Evolutionary conservation across 345 rosid genomes (phyloP), one percentile per base, ranked within the genome.

Genomic region (Citrus medica): DNA sequence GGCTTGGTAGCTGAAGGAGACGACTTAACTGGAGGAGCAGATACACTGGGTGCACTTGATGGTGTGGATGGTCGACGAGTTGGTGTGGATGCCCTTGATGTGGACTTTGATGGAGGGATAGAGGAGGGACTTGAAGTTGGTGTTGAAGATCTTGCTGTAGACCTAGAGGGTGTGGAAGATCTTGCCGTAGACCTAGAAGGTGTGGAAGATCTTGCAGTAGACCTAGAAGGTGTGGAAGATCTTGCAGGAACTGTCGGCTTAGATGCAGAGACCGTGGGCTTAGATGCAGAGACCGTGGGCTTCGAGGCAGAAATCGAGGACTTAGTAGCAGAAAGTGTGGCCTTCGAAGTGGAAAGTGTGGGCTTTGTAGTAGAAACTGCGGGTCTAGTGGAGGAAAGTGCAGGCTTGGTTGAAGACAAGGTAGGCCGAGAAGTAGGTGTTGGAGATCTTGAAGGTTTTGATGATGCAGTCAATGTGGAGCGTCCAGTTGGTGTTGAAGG

Each of bases 401-500:
- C 71, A 42, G 97, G 82, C 81, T 84, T 91, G 27, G 84, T 78
- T 10, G 95, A 87, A 35, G 92, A 40, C 82, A 90, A 83, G 46
- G 93, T 92, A 38, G 98, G 76, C 65, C 97, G 92, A 4, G 94
- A 87, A 65, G 98, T 90, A 19, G 98, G 99, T 65, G 98, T 96
- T 62, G 95, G 90, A 79, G 99, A 87, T 84, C 98, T 90, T 63
- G 84, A 74, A 51, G 95, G 76, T 84, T 88, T 94, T 48, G 94
- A 75, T 69, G 89, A 77, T 48, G 90, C 53, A 21, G 90, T 80
- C 80, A 88, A 78, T 19, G 93, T 74, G 42, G 98, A 79, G 61
- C 93, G 93, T 71, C 97, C 94, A 51, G 94, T 89, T 64, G 98
- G 99, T 1, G 98, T 96, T 79, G 86, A 76, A 51, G 97, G 97